Evolutionary conservation across 2,329 filamentous ascomycete species (phyloP), one percentile per base, ranked within the genome.

Genomic region (Laburnicola sp.): DNA sequence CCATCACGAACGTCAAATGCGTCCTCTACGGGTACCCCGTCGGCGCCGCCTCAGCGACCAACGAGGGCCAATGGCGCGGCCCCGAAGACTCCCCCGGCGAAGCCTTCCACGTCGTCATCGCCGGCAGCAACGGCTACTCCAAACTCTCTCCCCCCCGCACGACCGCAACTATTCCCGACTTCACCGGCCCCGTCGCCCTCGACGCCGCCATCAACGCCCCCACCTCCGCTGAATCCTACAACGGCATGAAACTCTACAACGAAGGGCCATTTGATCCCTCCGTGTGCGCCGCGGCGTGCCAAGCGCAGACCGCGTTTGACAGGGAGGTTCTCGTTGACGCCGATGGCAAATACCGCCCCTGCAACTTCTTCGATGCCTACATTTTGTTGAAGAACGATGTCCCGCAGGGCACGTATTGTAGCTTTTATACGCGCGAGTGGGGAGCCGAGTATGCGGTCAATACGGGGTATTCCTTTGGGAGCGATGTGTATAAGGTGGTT

Each of bases 331-430:
- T 60, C 28, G 64, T 64, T 38, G 52, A 59, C 7, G 8, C 55
- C 6, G 57, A 62, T 22, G 66, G 65, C 16, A 61, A 59, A 7
- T 72, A 70, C 46, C 62, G 60, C 46, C 54, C 69, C 32, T 74
- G 72, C 65, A 73, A 72, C 54, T 73, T 73, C 60, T 72, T 67
- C 56, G 70, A 70, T 30, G 63, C 66, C 8, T 75, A 75, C 45
- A 64, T 75, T n/a, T 57, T 74, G 11, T 62, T 58, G 27, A 64
- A 70, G 46, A 69, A 71, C 45, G 65, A 62, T 11, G 50, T 65
- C 25, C 69, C 72, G 2, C 63, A 73, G 38, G 72, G 71, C n/a
- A 69, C 69, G 27, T 73, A 73, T 58, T 75, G 72, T 48, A 51
- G 56, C 40, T 38, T 64, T 21, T 65, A 68, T 52, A 65, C 65